Evolutionary conservation across 768 basidiomycete genomes (phyloP).

Genomic region (Boletus reticuloceps): DNA sequence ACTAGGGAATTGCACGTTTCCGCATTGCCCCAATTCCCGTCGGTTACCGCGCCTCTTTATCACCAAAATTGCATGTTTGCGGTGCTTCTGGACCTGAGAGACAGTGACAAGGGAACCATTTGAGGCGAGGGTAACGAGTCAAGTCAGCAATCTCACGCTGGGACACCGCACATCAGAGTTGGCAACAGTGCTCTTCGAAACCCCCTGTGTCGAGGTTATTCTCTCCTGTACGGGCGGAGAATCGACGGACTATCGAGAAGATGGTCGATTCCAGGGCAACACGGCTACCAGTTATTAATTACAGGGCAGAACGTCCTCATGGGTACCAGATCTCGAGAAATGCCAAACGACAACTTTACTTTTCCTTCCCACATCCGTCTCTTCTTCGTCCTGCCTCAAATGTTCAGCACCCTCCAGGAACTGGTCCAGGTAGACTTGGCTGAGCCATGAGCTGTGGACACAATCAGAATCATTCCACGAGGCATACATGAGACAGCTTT

Average conservation of each 20-base stretch:
- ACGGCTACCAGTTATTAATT: constrained; percentile 11
- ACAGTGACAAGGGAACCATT: too few species aligned
- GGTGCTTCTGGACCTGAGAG: constrained; percentile 18
- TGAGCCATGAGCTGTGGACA: constrained; percentile 56
- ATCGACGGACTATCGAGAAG: constrained; percentile 18
- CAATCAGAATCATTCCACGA: constrained; percentile 9
- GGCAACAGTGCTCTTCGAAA: not conserved
- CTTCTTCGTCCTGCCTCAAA: constrained; percentile 1
- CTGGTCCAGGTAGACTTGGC: constrained; percentile 40
- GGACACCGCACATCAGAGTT: too few species aligned
- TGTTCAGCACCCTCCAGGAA: constrained; percentile 34
- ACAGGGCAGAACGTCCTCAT: constrained; percentile 8
- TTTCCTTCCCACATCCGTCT: not conserved
- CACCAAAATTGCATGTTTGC: constrained; percentile 21
- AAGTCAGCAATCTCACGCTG: constrained; percentile 6
- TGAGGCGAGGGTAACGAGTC: not conserved
- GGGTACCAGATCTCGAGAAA: constrained; percentile 11
- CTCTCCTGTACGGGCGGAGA: constrained; percentile 18
- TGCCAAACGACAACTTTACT: not conserved
- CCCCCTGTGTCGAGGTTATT: not conserved
- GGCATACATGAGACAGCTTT: constrained; percentile 20
- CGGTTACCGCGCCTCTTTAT: constrained; percentile 29
- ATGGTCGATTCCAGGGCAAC: constrained; percentile 11
- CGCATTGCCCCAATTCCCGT: constrained; percentile 33
- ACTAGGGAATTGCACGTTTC: constrained; percentile 20